Percentiles rank a stretch among this genome's conserved stretches.
Evolutionary conservation across 352 stramenopile genomes (phyloP).

Genomic region (Phytopythium kandeliae): DNA sequence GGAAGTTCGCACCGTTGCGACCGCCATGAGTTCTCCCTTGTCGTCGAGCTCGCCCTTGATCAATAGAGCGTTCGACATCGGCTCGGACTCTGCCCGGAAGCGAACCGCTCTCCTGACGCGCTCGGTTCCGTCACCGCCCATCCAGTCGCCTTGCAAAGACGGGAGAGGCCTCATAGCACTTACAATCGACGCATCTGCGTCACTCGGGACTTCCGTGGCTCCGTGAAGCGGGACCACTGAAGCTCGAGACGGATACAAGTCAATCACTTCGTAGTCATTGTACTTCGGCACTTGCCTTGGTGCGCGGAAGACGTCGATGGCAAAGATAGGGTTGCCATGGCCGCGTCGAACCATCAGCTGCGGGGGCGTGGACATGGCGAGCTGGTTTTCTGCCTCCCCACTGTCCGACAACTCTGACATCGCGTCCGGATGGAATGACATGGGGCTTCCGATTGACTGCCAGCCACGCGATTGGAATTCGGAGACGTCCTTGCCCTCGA

Average conservation of each 20-base stretch:
- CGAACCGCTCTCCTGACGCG: constrained; percentile 54
- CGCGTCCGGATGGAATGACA: constrained; percentile 21
- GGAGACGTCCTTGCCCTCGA: constrained; percentile 35
- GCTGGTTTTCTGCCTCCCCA: neutral
- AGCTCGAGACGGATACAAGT: constrained; percentile 31
- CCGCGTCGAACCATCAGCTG: constrained; percentile 72
- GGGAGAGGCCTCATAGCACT: constrained; percentile 6
- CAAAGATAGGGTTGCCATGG: constrained; percentile 84
- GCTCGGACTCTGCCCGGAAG: constrained; percentile 55
- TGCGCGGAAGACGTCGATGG: constrained; percentile 81
- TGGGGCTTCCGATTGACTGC: constrained; percentile 61
- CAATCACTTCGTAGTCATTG: constrained; percentile 86
- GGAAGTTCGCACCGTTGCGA: constrained; percentile 37
- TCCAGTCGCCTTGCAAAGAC: constrained; percentile 64
- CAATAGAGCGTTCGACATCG: constrained; percentile 39
- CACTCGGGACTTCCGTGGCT: neutral
- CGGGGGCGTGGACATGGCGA: constrained; percentile 9
- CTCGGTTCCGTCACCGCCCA: constrained; percentile 69
- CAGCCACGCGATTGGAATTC: constrained; percentile 50
- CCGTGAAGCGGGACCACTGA: constrained; percentile 1
- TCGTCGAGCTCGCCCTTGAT: constrained; percentile 66
- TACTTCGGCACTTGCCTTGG: constrained; percentile 82
- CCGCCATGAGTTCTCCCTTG: constrained; percentile 59
- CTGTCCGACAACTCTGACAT: neutral
- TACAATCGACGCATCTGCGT: neutral